Evolutionary conservation across 345 rosid species (phyloP), one percentile per base, ranked within the genome.

Genomic region (Cardiospermum halicacabum): DNA sequence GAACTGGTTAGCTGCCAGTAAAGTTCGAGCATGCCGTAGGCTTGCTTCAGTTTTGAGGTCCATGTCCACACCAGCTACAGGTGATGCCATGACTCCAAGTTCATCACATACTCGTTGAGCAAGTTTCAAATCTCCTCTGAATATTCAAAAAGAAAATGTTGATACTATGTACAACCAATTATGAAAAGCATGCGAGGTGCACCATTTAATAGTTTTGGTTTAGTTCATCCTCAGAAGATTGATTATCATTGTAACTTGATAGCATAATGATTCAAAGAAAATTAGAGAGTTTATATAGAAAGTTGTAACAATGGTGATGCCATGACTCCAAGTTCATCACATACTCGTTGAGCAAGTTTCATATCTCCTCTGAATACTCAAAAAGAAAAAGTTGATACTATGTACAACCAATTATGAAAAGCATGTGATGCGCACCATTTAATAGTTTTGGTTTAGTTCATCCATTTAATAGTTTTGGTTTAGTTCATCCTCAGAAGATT

Each of bases 1-100:
- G 78, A 81, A 91, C 80, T 94, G 95, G 54, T 94, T 87, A 47
- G 95, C 97, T 53, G 97, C 96, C 71, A 94, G 96, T 79, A 94
- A 83, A 16, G 96, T 94, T 39, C 97, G 88, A 69, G 96, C 91
- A 76, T 79, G 87, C 53, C 93, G 87, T 81, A 94, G 85, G 80
- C 89, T 75, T 72, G 97, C 96, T 79, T 87, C 96, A 69, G 82
- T 81, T 77, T 94, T 91, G 64, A 91, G 75, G 67, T 89, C 91
- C 88, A 87, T 81, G 79, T 91, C 99, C 60, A 94, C 99, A 66
- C 91, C 96, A 66, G 77, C 66, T 59, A 82, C 76, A 54, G 97
- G 59, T 40, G 97, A 89, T 67, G 93, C 95, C 72, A 89, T 71
- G 65, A 86, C 88, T 76, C 89, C 89, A 42, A 94, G 89, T 74